Conservation (phyloP, 176 grass and related monocot species). For the Triticum turgidum region DNA sequence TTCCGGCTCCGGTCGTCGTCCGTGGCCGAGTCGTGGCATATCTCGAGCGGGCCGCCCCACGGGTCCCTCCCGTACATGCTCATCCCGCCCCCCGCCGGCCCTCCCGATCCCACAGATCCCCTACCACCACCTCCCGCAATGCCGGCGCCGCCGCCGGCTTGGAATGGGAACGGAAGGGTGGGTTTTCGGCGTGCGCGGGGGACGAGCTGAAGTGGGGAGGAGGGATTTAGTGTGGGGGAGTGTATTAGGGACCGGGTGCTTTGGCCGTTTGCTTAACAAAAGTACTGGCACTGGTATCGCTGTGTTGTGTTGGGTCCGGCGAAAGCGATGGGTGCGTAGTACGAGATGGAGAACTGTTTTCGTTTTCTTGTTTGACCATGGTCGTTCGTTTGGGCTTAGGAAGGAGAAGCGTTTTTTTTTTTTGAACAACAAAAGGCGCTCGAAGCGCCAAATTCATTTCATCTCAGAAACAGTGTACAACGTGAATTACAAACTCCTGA, state of each 20-base stretch:
- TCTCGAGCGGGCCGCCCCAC: conserved; percentile 90
- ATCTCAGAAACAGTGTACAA: too few relatives aligned
- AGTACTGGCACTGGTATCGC: background rate
- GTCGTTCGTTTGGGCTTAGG: conserved; percentile 5
- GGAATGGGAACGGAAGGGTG: conserved; percentile 2
- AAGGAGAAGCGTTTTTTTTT: too few relatives aligned
- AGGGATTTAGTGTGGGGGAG: background rate
- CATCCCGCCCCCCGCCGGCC: conserved; percentile 34
- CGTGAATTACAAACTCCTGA: too few relatives aligned
- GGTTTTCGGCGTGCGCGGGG: background rate
- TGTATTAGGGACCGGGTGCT: conserved; percentile 15
- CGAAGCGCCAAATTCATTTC: too few relatives aligned
- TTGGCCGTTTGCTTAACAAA: conserved; percentile 20
- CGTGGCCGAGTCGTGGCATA: conserved; percentile 81
- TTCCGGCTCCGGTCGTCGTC: conserved; percentile 97
- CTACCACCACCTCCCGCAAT: background rate
- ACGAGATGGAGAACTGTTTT: background rate
- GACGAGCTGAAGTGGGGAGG: too few relatives aligned
- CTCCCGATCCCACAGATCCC: background rate
- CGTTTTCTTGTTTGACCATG: conserved; percentile 14
- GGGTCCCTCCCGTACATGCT: conserved; percentile 96
- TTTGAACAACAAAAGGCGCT: too few relatives aligned
- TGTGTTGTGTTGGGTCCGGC: background rate
- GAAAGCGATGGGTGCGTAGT: conserved; percentile 22
- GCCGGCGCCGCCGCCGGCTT: background rate